Conservation (phyloP, 257 asterid species). For the Cinchona pubescens region DNA sequence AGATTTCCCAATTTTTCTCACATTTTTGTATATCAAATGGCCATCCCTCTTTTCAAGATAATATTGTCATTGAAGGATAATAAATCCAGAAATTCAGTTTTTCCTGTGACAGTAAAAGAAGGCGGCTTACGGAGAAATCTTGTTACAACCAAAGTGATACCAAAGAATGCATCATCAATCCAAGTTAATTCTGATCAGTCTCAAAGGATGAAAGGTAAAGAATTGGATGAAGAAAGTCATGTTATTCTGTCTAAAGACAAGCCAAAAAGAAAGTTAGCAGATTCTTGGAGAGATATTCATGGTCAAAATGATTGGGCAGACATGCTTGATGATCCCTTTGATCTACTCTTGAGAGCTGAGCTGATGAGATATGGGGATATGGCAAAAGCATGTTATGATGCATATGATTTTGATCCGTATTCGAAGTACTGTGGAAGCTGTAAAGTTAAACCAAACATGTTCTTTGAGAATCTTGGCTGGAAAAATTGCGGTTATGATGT, state of each 20-base stretch:
- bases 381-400: slow-evolving; percentile 25
- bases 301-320: slow-evolving; percentile 16
- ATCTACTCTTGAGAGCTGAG: slow-evolving; percentile 15
- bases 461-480: slow-evolving; percentile 16
- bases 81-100: background rate
- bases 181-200: too few species aligned
- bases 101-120: background rate
- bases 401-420: slow-evolving; percentile 14
- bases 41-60: slow-evolving; percentile 10
- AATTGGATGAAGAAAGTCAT: background rate
- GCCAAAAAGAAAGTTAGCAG: background rate
- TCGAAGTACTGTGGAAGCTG: slow-evolving; percentile 19
- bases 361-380: slow-evolving; percentile 20
- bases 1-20: too few species aligned
- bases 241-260: background rate
- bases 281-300: slow-evolving; percentile 25
- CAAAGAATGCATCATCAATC: background rate
- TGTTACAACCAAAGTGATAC: background rate
- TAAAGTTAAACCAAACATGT: slow-evolving; percentile 5
- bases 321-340: slow-evolving; percentile 13
- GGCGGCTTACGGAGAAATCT: background rate
- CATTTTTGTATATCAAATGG: background rate
- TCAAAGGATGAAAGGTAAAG: background rate
- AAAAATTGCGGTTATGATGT: slow-evolving; percentile 6
- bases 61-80: background rate